phyloP scores from a whole-genome alignment of 495 filamentous ascomycete species.

The Trichoderma reesei region DNA sequence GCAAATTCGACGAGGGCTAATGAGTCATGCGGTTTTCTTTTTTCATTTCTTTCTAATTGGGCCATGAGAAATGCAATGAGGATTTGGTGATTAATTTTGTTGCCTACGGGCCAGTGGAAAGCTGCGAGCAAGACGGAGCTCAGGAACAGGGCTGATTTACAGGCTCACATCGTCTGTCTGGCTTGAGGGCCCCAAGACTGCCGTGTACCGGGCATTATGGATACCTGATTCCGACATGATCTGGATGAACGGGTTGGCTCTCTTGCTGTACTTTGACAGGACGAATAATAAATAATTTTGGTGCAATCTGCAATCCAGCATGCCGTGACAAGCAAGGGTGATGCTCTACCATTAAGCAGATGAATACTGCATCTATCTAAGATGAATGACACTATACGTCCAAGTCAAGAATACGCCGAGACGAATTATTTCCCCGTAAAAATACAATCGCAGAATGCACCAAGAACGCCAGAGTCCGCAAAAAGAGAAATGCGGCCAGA shows the following conservation, averaged over 20 bases:
- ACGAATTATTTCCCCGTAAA: not conserved
- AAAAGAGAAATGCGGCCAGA: not conserved
- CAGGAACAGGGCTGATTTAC: not conserved
- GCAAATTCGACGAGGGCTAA: constrained; percentile 1
- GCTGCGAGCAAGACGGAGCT: not conserved
- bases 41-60: not conserved
- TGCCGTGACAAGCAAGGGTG: not conserved
- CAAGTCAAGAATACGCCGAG: not conserved
- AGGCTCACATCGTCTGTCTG: not conserved
- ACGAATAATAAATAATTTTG: constrained; percentile 4
- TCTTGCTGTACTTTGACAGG: not conserved
- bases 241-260: not conserved
- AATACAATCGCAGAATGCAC: not conserved
- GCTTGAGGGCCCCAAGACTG: not conserved
- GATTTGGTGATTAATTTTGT: not conserved
- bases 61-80: not conserved
- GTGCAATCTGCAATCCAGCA: not conserved
- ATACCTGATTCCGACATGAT: not conserved
- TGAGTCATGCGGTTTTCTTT: constrained; percentile 8
- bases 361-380: not conserved
- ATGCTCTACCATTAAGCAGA: not conserved
- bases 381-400: too few relatives aligned
- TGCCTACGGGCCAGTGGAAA: not conserved
- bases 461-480: not conserved
- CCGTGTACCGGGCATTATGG: not conserved